A percentile compares a stretch with the other conserved stretches of the same genome.
Conservation (phyloP, 2,329 filamentous ascomycete genomes). For the Ciborinia camelliae region DNA sequence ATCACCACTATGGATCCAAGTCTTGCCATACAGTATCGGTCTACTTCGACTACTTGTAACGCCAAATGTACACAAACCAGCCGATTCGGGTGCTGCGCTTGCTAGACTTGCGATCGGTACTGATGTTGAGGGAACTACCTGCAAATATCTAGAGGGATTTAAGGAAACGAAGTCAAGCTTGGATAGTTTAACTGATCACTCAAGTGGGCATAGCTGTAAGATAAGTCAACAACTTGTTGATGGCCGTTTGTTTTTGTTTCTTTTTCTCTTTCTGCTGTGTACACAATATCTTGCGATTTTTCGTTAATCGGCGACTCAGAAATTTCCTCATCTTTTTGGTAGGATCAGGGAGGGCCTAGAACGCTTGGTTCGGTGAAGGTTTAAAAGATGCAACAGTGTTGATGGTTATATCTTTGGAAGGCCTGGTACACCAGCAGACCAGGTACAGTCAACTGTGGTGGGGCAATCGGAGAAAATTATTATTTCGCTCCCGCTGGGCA, state of each 20-base stretch:
- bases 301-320: neutral
- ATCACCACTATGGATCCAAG: constrained; percentile 47
- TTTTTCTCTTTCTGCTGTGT: neutral
- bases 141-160: constrained; percentile 45
- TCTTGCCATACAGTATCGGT: constrained; percentile 41
- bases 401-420: too few relatives aligned
- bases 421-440: too few relatives aligned
- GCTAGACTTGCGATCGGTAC: constrained; percentile 41
- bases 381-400: neutral
- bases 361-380: neutral
- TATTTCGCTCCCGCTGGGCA: neutral
- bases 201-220: too few relatives aligned
- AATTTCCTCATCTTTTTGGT: neutral
- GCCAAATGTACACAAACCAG: constrained; percentile 41
- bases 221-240: too few relatives aligned
- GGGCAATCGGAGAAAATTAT: constrained; percentile 2
- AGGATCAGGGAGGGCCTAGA: neutral
- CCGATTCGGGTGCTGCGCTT: constrained; percentile 43
- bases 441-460: too few relatives aligned
- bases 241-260: neutral
- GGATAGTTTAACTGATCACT: constrained; percentile 41
- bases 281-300: neutral
- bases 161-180: constrained; percentile 43
- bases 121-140: constrained; percentile 39
- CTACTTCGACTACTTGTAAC: constrained; percentile 38